phyloP scores from a whole-genome alignment of 78 protist genomes.

The Dictyostelium purpureum region DNA sequence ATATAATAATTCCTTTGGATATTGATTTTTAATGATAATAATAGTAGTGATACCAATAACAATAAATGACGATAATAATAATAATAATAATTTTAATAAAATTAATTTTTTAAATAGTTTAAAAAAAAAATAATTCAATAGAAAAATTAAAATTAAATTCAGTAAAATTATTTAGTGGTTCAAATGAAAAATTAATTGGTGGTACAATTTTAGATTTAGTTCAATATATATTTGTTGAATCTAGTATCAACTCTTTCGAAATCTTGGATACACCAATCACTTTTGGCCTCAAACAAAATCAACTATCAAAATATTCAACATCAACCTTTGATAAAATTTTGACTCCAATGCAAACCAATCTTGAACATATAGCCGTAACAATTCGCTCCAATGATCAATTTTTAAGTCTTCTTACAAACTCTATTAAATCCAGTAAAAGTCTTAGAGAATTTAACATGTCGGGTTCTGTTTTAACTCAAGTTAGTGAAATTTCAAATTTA shows the following conservation, averaged over 20 bases:
- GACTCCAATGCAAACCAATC: neutral
- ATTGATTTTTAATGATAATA: neutral
- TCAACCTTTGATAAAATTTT: no score
- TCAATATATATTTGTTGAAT: neutral
- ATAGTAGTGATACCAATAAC: neutral
- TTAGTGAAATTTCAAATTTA: neutral
- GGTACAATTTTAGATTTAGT: neutral
- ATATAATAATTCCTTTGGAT: neutral
- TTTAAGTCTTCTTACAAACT: neutral
- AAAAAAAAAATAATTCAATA: slow-evolving; percentile 5
- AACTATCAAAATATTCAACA: no score
- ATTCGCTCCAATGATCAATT: neutral
- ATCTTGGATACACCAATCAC: neutral
- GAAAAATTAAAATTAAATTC: neutral
- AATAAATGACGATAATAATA: neutral
- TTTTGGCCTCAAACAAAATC: neutral
- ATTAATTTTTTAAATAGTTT: neutral
- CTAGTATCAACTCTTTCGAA: neutral
- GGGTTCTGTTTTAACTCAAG: neutral
- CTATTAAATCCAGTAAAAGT: neutral
- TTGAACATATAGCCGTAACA: neutral
- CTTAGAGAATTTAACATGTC: neutral
- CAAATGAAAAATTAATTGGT: neutral
- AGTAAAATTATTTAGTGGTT: neutral
- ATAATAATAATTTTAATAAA: no score